Conservation (phyloP, 2,329 filamentous ascomycete species). For the Ophiostoma sp. region DNA sequence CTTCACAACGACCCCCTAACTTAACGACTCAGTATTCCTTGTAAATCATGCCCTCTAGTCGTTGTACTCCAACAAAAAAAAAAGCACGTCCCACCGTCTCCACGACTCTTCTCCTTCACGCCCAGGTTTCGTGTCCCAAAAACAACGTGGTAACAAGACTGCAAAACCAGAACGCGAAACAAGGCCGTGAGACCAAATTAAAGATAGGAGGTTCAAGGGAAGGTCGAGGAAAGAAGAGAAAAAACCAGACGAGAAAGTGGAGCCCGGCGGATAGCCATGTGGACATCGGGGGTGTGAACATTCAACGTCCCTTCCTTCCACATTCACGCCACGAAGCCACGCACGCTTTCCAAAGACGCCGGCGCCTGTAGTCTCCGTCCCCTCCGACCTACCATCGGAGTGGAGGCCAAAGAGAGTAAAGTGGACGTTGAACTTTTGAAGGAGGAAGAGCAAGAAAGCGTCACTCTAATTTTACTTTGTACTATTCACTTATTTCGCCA, state of each 20-base stretch:
- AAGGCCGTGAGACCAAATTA: not conserved
- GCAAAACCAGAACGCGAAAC: not conserved
- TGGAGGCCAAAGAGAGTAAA: not conserved
- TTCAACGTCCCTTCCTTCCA: too few relatives aligned
- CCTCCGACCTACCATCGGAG: not conserved
- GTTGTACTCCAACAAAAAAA: not conserved
- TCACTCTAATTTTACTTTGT: not conserved
- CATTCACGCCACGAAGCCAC: not conserved
- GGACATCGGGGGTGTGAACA: not conserved
- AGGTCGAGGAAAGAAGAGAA: not conserved
- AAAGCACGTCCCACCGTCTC: not conserved
- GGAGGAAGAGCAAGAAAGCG: not conserved
- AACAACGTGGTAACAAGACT: not conserved
- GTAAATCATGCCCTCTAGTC: not conserved
- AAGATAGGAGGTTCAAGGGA: not conserved
- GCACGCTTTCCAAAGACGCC: not conserved
- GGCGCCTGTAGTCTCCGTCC: not conserved
- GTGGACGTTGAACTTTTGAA: too few relatives aligned
- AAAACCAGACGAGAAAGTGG: not conserved
- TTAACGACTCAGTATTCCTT: not conserved
- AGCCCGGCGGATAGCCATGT: not conserved
- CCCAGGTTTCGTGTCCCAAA: not conserved
- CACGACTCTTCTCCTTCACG: not conserved
- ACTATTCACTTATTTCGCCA: not conserved
- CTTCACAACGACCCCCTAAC: not conserved